A percentile compares a stretch with the other conserved stretches of the same genome.
phyloP scores from a whole-genome alignment of 1,139 yeast genomes.

The Yamadazyma pseudoaaseri region DNA sequence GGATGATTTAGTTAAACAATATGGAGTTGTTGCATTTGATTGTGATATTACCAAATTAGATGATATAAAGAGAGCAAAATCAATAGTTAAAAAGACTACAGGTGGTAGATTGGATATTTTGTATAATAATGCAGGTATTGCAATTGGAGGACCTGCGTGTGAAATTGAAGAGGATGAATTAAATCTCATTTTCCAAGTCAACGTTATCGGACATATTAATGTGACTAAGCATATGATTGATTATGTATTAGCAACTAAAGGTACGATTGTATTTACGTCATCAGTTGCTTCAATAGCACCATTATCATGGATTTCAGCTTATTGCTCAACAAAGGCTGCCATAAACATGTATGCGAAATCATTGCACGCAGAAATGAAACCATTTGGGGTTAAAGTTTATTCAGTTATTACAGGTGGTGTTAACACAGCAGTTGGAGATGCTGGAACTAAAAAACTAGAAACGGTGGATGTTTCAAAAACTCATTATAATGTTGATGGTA shows the following conservation, averaged over 20 bases:
- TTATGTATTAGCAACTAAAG: constrained; percentile 30
- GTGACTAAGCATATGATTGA: constrained; percentile 33
- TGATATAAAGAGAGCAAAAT: constrained; percentile 24
- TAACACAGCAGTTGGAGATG: constrained; percentile 28
- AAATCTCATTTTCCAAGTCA: constrained; percentile 26
- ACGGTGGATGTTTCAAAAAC: constrained; percentile 1
- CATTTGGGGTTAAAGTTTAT: constrained; percentile 33
- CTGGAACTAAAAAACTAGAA: not conserved
- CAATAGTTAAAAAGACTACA: constrained; percentile 21
- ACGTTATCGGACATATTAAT: constrained; percentile 37
- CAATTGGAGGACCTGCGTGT: constrained; percentile 31
- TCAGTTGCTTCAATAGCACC: constrained; percentile 38
- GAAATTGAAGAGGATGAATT: constrained; percentile 28
- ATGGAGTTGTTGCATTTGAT: constrained; percentile 29
- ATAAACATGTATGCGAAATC: constrained; percentile 16
- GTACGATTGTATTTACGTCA: constrained; percentile 35
- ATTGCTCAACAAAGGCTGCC: constrained; percentile 31
- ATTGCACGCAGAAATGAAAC: constrained; percentile 19
- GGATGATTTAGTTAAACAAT: constrained; percentile 25
- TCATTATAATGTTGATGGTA: constrained; percentile 28
- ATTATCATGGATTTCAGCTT: constrained; percentile 31
- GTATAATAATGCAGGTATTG: constrained; percentile 36
- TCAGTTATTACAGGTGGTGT: constrained; percentile 42
- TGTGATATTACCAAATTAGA: constrained; percentile 31
- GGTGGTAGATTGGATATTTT: constrained; percentile 30